Conservation (phyloP, 169 alveolate genomes). For the Plasmodium gaboni region DNA sequence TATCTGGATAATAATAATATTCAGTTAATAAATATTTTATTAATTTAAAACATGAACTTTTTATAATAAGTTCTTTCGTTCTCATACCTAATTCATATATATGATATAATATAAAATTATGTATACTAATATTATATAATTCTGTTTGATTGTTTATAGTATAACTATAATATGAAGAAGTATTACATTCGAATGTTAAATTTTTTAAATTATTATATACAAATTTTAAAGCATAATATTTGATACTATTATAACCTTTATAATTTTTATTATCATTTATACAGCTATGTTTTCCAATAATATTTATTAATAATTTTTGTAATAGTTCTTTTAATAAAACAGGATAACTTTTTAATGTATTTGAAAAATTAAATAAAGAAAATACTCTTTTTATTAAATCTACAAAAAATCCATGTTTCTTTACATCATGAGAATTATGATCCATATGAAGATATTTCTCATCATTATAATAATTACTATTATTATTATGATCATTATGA, state of each 20-base stretch:
- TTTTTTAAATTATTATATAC: slow-evolving; percentile 41
- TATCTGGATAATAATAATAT: slow-evolving; percentile 68
- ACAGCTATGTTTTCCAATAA: slow-evolving; percentile 46
- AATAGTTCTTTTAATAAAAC: slow-evolving; percentile 22
- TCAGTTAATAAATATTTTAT: slow-evolving; percentile 60
- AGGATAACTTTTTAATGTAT: slow-evolving; percentile 31
- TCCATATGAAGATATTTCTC: background rate
- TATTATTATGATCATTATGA: background rate
- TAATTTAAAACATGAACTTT: slow-evolving; percentile 68
- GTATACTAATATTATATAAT: slow-evolving; percentile 57
- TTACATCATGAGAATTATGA: background rate
- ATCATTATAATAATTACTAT: background rate
- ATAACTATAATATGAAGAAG: slow-evolving; percentile 19
- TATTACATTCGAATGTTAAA: slow-evolving; percentile 23
- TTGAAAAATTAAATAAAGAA: slow-evolving; percentile 25
- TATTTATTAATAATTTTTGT: slow-evolving; percentile 37
- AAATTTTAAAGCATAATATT: slow-evolving; percentile 43
- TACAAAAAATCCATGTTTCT: background rate
- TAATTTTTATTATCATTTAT: slow-evolving; percentile 8
- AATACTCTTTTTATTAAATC: slow-evolving; percentile 11
- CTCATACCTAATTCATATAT: slow-evolving; percentile 58
- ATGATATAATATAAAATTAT: slow-evolving; percentile 67
- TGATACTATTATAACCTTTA: slow-evolving; percentile 41
- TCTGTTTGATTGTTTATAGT: slow-evolving; percentile 43
- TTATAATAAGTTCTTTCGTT: slow-evolving; percentile 45